phyloP scores from a whole-genome alignment of 2,329 filamentous ascomycete species.

The Fusarium solani-melongenae region DNA sequence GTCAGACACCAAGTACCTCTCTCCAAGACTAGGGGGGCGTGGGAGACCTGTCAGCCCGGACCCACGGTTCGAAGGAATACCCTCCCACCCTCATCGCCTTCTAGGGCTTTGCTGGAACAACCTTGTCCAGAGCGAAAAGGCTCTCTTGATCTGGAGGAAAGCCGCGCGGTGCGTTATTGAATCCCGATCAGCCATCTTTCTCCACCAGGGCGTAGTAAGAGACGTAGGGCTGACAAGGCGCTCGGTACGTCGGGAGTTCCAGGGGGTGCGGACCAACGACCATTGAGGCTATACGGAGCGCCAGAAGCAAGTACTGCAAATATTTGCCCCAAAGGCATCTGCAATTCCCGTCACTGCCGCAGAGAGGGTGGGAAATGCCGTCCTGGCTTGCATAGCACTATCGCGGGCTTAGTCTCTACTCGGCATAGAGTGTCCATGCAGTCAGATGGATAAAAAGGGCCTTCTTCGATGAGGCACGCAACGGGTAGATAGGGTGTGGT shows the following conservation, averaged over 20 bases:
- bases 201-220: not conserved
- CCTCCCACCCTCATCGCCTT: constrained; percentile 24
- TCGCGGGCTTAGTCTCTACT: constrained; percentile 3
- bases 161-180: not conserved
- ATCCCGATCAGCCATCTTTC: not conserved
- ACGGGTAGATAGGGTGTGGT: constrained; percentile 10
- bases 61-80: constrained; percentile 24
- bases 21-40: not conserved
- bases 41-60: constrained; percentile 1
- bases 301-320: not conserved
- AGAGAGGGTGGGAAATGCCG: not conserved
- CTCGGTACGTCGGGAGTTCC: not conserved
- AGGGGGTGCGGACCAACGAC: not conserved
- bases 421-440: constrained; percentile 14
- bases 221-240: constrained; percentile 28
- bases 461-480: constrained; percentile 28
- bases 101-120: constrained; percentile 28
- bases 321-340: not conserved
- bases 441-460: constrained; percentile 29
- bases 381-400: constrained; percentile 2
- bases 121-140: not conserved
- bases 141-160: not conserved
- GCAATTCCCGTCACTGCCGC: not conserved
- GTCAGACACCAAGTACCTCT: constrained; percentile 36
- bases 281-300: not conserved